These are phyloP conservation scores for Quercus lobata DNA, from an alignment of 331 rosid species.

Conservation along the genomic window DNA sequence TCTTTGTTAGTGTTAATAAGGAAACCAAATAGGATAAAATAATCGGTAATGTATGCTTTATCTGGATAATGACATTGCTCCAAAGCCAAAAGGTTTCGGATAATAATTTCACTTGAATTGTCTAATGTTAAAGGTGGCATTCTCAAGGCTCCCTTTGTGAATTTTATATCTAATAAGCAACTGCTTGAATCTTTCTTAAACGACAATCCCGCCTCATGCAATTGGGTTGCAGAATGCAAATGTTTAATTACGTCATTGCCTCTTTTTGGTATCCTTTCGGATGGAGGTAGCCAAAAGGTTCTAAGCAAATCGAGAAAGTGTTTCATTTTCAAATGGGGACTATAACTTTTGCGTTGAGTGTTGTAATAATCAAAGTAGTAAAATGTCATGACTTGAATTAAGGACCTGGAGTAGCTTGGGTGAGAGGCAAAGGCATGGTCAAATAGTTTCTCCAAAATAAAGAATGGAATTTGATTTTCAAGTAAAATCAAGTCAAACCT, in stretches of 20 bases:
- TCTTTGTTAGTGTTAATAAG: not conserved
- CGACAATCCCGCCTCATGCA: not conserved
- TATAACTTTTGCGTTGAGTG: fast-evolving
- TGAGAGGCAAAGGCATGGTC: not conserved
- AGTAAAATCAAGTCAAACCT: not conserved
- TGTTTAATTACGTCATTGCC: too few relatives aligned
- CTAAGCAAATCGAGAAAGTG: not conserved
- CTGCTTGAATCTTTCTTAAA: not conserved
- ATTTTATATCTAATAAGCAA: not conserved
- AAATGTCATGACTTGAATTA: not conserved
- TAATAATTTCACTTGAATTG: not conserved
- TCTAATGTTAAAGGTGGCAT: not conserved
- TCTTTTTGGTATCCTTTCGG: not conserved
- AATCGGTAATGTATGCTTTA: not conserved
- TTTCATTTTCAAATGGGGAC: not conserved
- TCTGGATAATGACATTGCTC: not conserved
- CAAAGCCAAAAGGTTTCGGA: not conserved
- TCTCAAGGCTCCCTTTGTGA: not conserved
- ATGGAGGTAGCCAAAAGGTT: not conserved
- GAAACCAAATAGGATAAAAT: not conserved
- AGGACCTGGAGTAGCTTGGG: not conserved
- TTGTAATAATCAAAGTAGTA: not conserved
- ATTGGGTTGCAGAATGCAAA: not conserved
- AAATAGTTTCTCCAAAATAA: not conserved
- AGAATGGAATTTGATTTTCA: not conserved